Percentiles rank a stretch among this genome's conserved stretches.
phyloP scores from a whole-genome alignment of 1,139 yeast genomes.

The Suhomyces ambrosiae region DNA sequence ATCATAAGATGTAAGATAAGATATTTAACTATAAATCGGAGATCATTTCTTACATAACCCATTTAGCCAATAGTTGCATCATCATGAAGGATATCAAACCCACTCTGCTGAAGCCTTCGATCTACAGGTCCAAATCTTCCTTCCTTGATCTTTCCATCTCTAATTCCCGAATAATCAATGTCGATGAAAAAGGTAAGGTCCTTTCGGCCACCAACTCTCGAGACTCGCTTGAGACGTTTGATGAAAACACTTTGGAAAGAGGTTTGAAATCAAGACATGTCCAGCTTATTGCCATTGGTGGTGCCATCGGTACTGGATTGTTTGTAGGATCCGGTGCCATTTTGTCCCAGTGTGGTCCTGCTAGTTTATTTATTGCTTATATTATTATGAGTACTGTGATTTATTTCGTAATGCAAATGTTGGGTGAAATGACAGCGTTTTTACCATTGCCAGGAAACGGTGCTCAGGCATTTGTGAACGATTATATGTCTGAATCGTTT shows the following conservation, averaged over 20 bases:
- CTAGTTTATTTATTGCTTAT: conserved; percentile 49
- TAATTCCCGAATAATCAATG: conserved; percentile 34
- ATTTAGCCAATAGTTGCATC: background rate
- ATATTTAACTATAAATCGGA: background rate
- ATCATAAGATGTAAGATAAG: background rate
- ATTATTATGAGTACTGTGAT: conserved; percentile 53
- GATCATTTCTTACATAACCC: background rate
- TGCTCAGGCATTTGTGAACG: conserved; percentile 40
- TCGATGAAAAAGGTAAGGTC: conserved; percentile 34
- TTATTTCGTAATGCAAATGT: conserved; percentile 56
- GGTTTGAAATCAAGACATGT: conserved; percentile 44
- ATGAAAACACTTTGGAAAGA: conserved; percentile 29
- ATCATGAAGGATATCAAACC: conserved; percentile 1
- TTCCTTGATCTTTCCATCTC: conserved; percentile 36
- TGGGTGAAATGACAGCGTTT: conserved; percentile 65
- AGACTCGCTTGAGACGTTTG: conserved; percentile 20
- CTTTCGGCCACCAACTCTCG: conserved; percentile 27
- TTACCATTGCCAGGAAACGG: conserved; percentile 54
- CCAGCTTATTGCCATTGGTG: conserved; percentile 42
- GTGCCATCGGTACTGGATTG: conserved; percentile 46
- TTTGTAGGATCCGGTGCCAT: conserved; percentile 53
- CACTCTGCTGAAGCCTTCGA: conserved; percentile 8
- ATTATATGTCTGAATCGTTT: conserved; percentile 37
- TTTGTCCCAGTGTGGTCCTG: conserved; percentile 53
- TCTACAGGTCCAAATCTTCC: conserved; percentile 18